Percentiles rank a stretch among this genome's conserved stretches.
These are phyloP conservation scores for Zymoseptoria pseudotritici DNA, from an alignment of 2,329 filamentous ascomycete genomes.

Conservation along the genomic window DNA sequence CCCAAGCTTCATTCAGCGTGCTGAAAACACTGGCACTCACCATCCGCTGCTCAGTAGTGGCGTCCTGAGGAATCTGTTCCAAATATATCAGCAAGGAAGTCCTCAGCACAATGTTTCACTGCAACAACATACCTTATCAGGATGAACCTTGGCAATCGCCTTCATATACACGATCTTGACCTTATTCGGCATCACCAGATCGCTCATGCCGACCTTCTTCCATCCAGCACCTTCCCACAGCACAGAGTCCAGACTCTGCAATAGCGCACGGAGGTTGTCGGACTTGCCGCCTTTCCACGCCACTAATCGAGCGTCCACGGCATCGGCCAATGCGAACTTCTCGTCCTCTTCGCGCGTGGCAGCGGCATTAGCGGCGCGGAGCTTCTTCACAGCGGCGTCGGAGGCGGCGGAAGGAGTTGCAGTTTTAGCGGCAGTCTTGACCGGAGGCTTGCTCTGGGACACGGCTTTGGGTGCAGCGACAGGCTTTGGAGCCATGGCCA, in stretches of 20 bases:
- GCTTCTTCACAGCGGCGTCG: slow-evolving; percentile 67
- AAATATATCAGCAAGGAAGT: slow-evolving; percentile 10
- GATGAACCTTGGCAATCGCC: slow-evolving; percentile 96
- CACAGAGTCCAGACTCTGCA: slow-evolving; percentile 80
- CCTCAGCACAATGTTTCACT: background rate
- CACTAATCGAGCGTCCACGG: slow-evolving; percentile 70
- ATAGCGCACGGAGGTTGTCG: slow-evolving; percentile 80
- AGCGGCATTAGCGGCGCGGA: slow-evolving; percentile 77
- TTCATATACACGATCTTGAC: slow-evolving; percentile 99
- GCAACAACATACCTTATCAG: slow-evolving; percentile 75
- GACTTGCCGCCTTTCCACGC: slow-evolving; percentile 86
- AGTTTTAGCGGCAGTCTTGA: slow-evolving; percentile 43
- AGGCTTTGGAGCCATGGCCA: slow-evolving; percentile 51
- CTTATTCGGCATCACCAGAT: slow-evolving; percentile 85
- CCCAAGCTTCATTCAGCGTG: slow-evolving; percentile 60
- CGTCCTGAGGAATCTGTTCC: slow-evolving; percentile 51
- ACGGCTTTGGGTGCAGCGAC: slow-evolving; percentile 51
- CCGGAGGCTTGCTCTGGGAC: slow-evolving; percentile 38
- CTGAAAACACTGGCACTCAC: slow-evolving; percentile 59
- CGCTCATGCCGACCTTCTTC: slow-evolving; percentile 94
- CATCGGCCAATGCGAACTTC: slow-evolving; percentile 80
- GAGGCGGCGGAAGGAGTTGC: slow-evolving; percentile 31
- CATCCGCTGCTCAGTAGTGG: slow-evolving; percentile 62
- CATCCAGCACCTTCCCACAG: slow-evolving; percentile 88
- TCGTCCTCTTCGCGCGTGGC: slow-evolving; percentile 85